Base-by-base conservation (phyloP, 805 yeast species). In the Helenozyma baotianmanensis region DNA sequence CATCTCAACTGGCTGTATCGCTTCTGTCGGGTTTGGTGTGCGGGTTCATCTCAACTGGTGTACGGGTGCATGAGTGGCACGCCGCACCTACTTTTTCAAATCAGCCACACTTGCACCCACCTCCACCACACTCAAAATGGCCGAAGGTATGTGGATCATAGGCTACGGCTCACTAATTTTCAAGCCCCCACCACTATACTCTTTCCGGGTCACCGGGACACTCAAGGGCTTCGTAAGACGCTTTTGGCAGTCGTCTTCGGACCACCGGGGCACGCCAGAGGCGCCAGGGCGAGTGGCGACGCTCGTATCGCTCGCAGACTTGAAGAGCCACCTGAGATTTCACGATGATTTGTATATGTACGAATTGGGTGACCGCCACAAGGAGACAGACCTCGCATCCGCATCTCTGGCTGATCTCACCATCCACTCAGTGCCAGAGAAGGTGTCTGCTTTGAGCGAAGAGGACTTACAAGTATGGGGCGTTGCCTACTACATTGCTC, bases 241-340 rank as follows among this genome's bases (percentile, higher is more conserved):
- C 27, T 89, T 89, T 53, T 89, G 96, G 96, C 97, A 89, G 56
- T 74, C 85, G 22, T 81, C 92, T 9, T 76, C 80, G 15, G 97
- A 89, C 54, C 96, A 90, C 56, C 62, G 97, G 33, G 97, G 97
- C 1, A 82, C 94, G 0, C 87, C 86, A 0, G 84, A 76, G 36
- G 53, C 60, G n/a, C 95, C 95, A 1, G 97, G 97, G 1, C 60
- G 97, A 21, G 97, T 89, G 1, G 96, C 76, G 8, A 89, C 97
- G 0, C 62, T 89, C 28, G 66, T 89, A 1, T 74, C 88, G 8
- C 62, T 73, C 27, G 70, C 71, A 6, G 78, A 76, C 36, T 66
- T 82, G 12, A 52, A 72, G 16, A 33, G 47, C 2, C 64, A 75
- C 39, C 36, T 45, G 0, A 44, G 34, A 2, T 71, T 78, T 35